These are phyloP conservation scores for Fusarium odoratissimum DNA, from an alignment of 2,329 filamentous ascomycete genomes.

Conservation along the genomic window DNA sequence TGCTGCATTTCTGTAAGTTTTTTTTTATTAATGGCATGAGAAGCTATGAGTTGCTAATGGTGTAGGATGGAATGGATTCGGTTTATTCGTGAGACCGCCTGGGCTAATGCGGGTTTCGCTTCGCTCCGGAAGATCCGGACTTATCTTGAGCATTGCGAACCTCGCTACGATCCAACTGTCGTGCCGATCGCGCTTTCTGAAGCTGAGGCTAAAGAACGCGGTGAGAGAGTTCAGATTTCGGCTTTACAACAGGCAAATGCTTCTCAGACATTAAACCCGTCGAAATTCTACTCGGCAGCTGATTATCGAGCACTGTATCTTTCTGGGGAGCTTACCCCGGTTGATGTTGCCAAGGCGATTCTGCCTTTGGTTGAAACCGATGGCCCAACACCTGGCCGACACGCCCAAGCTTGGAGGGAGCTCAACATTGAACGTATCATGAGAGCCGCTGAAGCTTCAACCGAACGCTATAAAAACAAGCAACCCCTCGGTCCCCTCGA, in stretches of 20 bases:
- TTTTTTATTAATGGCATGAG: accelerated
- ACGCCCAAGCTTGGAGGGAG: conserved; percentile 60
- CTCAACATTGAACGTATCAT: conserved; percentile 55
- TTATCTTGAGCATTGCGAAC: conserved; percentile 62
- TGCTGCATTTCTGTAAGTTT: conserved; percentile 36
- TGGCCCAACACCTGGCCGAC: conserved; percentile 50
- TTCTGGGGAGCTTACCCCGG: conserved; percentile 58
- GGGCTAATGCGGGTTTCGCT: conserved; percentile 73
- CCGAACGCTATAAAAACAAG: conserved; percentile 61
- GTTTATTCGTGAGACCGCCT: conserved; percentile 50
- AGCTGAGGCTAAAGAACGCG: conserved; percentile 51
- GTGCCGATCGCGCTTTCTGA: conserved; percentile 56
- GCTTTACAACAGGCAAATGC: background rate
- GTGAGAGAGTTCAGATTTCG: conserved; percentile 5
- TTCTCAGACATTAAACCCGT: conserved; percentile 52
- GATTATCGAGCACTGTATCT: conserved; percentile 60
- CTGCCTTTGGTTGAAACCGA: conserved; percentile 59
- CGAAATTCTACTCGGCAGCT: conserved; percentile 52
- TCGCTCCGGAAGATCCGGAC: conserved; percentile 64
- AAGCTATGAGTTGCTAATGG: background rate
- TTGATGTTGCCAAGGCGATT: conserved; percentile 58
- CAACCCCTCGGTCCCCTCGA: conserved; percentile 73
- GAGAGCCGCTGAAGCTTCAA: conserved; percentile 58
- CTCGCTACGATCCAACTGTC: conserved; percentile 60
- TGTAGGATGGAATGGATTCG: conserved; percentile 43